These are phyloP conservation scores for Acacia acuminata DNA, from an alignment of 306 rosid species.

Conservation along the genomic window DNA sequence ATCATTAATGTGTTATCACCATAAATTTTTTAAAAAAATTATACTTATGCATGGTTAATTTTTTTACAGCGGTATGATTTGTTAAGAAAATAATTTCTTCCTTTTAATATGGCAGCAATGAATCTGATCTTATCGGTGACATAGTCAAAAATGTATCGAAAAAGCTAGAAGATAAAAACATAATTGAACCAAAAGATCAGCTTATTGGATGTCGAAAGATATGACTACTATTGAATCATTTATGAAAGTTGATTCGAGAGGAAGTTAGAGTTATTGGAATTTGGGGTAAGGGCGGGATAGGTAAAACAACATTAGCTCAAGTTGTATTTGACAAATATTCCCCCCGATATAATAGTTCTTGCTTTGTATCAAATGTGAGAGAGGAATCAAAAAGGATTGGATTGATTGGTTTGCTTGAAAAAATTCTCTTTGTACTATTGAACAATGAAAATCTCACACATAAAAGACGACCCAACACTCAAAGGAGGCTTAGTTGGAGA, in stretches of 20 bases:
- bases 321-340: not conserved
- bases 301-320: not conserved
- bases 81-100: no score
- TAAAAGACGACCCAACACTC: not conserved
- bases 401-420: not conserved
- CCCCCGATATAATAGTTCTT: not conserved
- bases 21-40: not conserved
- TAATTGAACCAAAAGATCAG: not conserved
- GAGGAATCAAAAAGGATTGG: not conserved
- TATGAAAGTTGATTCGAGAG: not conserved
- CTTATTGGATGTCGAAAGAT: not conserved
- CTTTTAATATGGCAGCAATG: not conserved
- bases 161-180: not conserved
- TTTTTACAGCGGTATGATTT: not conserved
- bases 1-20: not conserved
- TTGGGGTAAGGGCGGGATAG: constrained; percentile 24
- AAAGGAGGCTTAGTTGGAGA: not conserved
- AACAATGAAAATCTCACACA: not conserved
- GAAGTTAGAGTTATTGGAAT: constrained; percentile 26
- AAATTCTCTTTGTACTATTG: not conserved
- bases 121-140: not conserved
- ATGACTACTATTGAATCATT: not conserved
- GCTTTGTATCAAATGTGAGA: constrained; percentile 21
- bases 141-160: not conserved
- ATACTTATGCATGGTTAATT: no score